Percentiles rank a stretch among this genome's conserved stretches.
Conservation (phyloP, 2,329 filamentous ascomycete genomes). For the Boeremia exigua region DNA sequence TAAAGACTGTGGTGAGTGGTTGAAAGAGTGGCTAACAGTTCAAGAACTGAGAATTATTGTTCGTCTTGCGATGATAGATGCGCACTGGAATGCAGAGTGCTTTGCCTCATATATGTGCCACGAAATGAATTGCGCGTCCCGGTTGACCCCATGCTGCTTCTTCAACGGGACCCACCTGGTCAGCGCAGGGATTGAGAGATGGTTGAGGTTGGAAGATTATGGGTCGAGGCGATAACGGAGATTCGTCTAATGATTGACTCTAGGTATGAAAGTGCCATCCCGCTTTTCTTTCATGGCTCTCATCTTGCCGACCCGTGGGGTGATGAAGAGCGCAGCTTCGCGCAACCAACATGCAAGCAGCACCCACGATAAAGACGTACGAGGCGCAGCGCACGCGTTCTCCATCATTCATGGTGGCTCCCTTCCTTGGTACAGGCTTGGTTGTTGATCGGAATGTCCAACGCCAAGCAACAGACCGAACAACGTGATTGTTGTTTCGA, state of each 20-base stretch:
- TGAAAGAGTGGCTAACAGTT: constrained; percentile 16
- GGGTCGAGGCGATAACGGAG: constrained; percentile 23
- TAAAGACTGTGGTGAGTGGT: constrained; percentile 10
- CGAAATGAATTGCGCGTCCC: constrained; percentile 17
- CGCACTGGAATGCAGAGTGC: constrained; percentile 3
- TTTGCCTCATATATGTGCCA: constrained; percentile 11
- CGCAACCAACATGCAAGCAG: constrained; percentile 1
- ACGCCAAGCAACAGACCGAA: neutral
- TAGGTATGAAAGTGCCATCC: constrained; percentile 12
- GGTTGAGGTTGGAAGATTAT: constrained; percentile 5
- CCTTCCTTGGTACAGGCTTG: constrained; percentile 3
- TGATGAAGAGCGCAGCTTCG: constrained; percentile 2
- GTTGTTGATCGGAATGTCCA: constrained; percentile 10
- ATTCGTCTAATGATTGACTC: constrained; percentile 18
- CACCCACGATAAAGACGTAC: neutral
- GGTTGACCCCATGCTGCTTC: constrained; percentile 4
- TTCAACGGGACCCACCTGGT: constrained; percentile 5
- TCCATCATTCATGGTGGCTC: neutral
- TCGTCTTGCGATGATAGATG: constrained; percentile 12
- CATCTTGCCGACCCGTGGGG: constrained; percentile 1
- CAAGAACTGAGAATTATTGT: constrained; percentile 11
- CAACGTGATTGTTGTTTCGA: constrained; percentile 9
- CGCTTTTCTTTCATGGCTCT: neutral
- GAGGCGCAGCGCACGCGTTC: neutral
- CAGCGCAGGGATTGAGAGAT: constrained; percentile 4